A percentile compares a stretch with the other conserved stretches of the same genome.
phyloP scores from a whole-genome alignment of 176 grass and related monocot species.

The Aegilops sharonensis region DNA sequence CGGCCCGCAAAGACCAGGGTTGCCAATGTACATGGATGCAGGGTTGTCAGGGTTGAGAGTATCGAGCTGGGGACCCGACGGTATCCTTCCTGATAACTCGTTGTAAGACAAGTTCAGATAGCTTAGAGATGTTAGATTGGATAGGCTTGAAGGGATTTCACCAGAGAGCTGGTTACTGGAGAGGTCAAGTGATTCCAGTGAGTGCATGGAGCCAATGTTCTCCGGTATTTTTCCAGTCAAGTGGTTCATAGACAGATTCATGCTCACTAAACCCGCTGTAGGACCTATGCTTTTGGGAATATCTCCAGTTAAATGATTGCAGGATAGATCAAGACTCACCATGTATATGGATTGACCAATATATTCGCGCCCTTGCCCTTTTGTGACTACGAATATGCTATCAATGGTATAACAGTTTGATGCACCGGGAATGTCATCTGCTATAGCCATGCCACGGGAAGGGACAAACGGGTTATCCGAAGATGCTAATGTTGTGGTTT shows the following conservation, averaged over 20 bases:
- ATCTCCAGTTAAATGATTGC: conserved; percentile 23
- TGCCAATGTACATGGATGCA: conserved; percentile 22
- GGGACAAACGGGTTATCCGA: background rate
- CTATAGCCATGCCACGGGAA: background rate
- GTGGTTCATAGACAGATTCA: conserved; percentile 34
- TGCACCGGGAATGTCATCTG: no score
- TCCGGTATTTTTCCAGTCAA: conserved; percentile 24
- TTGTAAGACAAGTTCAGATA: conserved; percentile 29
- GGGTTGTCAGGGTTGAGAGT: background rate
- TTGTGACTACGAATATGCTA: conserved; percentile 19
- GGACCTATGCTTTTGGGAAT: conserved; percentile 14
- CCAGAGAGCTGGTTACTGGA: conserved; percentile 37
- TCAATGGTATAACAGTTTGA: no score
- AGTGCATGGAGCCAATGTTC: background rate
- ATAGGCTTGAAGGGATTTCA: conserved; percentile 22
- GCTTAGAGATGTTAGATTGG: background rate
- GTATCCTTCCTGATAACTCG: conserved; percentile 36
- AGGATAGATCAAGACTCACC: conserved; percentile 19
- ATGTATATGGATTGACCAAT: background rate
- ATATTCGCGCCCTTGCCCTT: conserved; percentile 8
- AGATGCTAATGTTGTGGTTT: background rate
- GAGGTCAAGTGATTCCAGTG: conserved; percentile 36
- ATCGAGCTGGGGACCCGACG: conserved; percentile 10
- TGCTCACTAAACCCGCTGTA: background rate
- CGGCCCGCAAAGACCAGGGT: conserved; percentile 6